phyloP scores from a whole-genome alignment of 305 asterid genomes.

The Euphrasia arctica region DNA sequence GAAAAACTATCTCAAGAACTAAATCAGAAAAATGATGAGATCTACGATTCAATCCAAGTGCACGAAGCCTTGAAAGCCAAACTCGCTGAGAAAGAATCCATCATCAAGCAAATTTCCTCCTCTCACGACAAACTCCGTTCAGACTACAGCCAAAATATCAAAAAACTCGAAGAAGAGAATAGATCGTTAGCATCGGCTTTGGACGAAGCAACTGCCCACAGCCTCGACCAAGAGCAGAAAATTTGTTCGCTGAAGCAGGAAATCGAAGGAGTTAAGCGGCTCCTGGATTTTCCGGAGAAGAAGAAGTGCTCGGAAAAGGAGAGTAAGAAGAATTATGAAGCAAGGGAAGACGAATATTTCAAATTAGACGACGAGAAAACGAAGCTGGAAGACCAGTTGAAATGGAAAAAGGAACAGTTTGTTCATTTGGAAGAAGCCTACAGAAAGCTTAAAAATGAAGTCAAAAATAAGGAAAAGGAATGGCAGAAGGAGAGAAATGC shows the following conservation, averaged over 20 bases:
- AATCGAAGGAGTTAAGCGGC: constrained; percentile 53
- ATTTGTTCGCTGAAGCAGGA: constrained; percentile 50
- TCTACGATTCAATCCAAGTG: constrained; percentile 35
- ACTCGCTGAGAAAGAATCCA: constrained; percentile 57
- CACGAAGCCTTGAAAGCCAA: constrained; percentile 49
- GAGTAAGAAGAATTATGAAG: constrained; percentile 34
- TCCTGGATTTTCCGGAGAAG: constrained; percentile 37
- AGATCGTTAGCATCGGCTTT: constrained; percentile 52
- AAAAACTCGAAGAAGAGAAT: constrained; percentile 55
- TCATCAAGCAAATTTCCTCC: constrained; percentile 50
- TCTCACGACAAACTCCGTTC: constrained; percentile 59
- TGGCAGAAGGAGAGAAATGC: constrained; percentile 72
- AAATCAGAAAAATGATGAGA: constrained; percentile 47
- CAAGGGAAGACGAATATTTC: constrained; percentile 46
- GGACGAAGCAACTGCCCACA: constrained; percentile 64
- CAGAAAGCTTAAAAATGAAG: constrained; percentile 50
- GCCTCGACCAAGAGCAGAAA: constrained; percentile 48
- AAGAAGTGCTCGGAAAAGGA: constrained; percentile 41
- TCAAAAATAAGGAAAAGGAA: constrained; percentile 58
- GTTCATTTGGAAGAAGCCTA: constrained; percentile 78
- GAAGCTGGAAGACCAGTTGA: constrained; percentile 65
- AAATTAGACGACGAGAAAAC: constrained; percentile 59
- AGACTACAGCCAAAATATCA: constrained; percentile 52
- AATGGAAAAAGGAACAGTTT: constrained; percentile 94
- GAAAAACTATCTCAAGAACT: constrained; percentile 56